phyloP scores from a whole-genome alignment of 192 early-diverging fungal genomes.

The Cetraspora pellucida region DNA sequence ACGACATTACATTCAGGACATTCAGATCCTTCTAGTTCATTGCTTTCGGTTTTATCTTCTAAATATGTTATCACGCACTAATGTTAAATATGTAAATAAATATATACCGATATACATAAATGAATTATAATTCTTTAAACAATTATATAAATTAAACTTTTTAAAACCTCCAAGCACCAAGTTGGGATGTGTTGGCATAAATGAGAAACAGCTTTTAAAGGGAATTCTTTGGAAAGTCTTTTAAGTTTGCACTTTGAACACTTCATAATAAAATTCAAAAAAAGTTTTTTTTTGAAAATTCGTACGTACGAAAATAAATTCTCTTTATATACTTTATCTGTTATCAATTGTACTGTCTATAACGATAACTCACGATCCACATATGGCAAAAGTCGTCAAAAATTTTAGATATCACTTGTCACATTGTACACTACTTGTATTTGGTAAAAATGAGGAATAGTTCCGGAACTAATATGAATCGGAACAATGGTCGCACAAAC shows the following conservation, averaged over 20 bases:
- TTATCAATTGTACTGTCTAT: too few species aligned
- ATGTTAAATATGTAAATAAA: not conserved
- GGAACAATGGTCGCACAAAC: too few species aligned
- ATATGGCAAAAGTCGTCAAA: too few species aligned
- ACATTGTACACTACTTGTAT: too few species aligned
- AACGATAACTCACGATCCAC: too few species aligned
- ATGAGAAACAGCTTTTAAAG: not conserved
- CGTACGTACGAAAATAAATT: too few species aligned
- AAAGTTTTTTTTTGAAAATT: too few species aligned
- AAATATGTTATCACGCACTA: not conserved
- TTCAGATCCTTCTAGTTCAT: not conserved
- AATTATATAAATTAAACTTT: too few species aligned
- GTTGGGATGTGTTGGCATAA: conserved; percentile 21
- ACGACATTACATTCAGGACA: conserved; percentile 14
- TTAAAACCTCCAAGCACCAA: conserved; percentile 21
- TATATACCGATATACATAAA: not conserved
- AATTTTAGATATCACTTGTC: too few species aligned
- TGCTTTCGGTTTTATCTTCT: not conserved
- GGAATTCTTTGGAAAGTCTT: conserved; percentile 32
- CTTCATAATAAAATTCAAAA: conserved; percentile 9
- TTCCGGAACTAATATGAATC: too few species aligned
- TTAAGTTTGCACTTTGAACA: conserved; percentile 22
- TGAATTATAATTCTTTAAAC: not conserved
- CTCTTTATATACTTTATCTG: too few species aligned
- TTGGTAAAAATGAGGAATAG: too few species aligned